Percentiles rank a stretch among this genome's conserved stretches.
Evolutionary conservation across 768 basidiomycete species (phyloP).

Genomic region (Scleroderma citrinum): DNA sequence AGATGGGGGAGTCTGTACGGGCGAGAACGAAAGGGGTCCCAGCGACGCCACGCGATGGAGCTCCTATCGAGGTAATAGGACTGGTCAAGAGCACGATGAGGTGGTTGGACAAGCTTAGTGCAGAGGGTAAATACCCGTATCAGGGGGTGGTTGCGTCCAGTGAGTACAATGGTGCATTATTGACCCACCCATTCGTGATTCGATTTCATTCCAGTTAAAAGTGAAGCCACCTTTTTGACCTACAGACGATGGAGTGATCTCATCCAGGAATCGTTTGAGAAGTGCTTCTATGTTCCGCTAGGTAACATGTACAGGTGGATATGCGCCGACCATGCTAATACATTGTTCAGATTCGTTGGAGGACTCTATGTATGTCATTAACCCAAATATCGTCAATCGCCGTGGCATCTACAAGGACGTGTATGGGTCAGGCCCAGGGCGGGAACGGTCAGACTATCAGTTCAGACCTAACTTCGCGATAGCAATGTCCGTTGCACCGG

Average conservation of each 20-base stretch:
- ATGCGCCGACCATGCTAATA: constrained; percentile 1
- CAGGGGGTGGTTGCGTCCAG: constrained; percentile 78
- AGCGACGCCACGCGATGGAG: constrained; percentile 94
- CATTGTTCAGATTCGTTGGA: constrained; percentile 52
- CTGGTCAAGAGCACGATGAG: constrained; percentile 87
- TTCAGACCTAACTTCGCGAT: constrained; percentile 90
- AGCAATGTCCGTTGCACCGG: constrained; percentile 96
- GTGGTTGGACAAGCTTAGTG: constrained; percentile 74
- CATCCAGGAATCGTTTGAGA: constrained; percentile 84
- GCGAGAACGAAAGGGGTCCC: constrained; percentile 94
- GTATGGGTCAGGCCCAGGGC: constrained; percentile 76
- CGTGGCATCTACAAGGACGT: constrained; percentile 99
- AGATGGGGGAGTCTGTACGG: constrained; percentile 91
- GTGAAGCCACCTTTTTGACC: constrained; percentile 62
- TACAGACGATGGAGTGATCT: constrained; percentile 89
- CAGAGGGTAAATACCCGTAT: constrained; percentile 74
- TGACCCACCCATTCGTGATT: constrained; percentile 1
- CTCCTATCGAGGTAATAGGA: constrained; percentile 93
- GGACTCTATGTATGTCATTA: constrained; percentile 66
- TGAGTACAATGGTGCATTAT: constrained; percentile 34
- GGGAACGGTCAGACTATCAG: constrained; percentile 98
- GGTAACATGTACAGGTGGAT: constrained; percentile 38
- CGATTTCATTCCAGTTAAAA: constrained; percentile 49
- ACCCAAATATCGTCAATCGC: constrained; percentile 69
- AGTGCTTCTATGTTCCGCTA: constrained; percentile 81